Base-by-base conservation (phyloP, 2,329 filamentous ascomycete genomes). In the Davidsoniella virescens region DNA sequence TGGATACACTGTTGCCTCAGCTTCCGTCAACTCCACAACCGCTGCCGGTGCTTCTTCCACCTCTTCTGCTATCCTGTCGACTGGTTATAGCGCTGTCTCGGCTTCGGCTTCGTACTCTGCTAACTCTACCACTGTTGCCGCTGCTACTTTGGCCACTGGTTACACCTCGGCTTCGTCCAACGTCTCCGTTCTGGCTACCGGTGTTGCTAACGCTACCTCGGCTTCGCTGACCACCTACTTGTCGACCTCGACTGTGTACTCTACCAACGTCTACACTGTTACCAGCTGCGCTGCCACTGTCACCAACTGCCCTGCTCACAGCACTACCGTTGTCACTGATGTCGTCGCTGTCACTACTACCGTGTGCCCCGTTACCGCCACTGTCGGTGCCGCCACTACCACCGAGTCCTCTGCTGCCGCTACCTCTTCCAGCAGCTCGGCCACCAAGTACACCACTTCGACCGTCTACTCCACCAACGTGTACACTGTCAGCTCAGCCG, bases 191-290 rank as follows among this genome's bases (percentile, higher is more conserved):
- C n/a, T 14, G 12, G 17, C 39, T 14, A 42, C 47, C 6, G 29
- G 23, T 20, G 16, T 39, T n/a, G 10, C 41, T n/a, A 9, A 72
- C 60, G 66, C 76, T 17, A 62, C 63, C 57, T 56, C 58, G 53
- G 52, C 25, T 18, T 29, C 57, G 26, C 53, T 54, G 44, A 63
- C 59, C 59, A 70, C 73, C 60, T 66, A 66, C 60, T 67, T 33
- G 49, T 67, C 65, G 49, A 67, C 67, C 56, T 64, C 63, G 47
- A 71, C 74, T 61, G 67, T 75, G 66, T 78, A 72, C 70, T 63
- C 68, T 63, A 78, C 75, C 60, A 65, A 71, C 62, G 63, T 75
- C 59, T 65, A 75, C 58, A 80, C 76, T 65, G 67, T 80, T 70
- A 80, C 73, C 62, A 70, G 70, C 52, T 81, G 77, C 69, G 71